Conservation (phyloP, 2,329 filamentous ascomycete species). For the Verticillium nubilum region DNA sequence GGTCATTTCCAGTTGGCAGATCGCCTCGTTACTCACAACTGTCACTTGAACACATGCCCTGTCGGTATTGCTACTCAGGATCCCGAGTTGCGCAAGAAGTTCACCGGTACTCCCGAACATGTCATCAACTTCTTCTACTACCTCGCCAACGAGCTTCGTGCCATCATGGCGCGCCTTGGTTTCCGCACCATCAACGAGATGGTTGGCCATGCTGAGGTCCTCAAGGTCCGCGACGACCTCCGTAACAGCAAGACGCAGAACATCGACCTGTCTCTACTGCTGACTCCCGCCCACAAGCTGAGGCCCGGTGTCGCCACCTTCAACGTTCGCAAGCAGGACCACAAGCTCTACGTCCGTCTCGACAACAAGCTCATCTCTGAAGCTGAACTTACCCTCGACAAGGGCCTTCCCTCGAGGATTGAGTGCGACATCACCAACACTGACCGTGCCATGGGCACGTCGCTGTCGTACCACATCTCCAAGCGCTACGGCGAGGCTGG, state of each 20-base stretch:
- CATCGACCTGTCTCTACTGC: conserved; percentile 85
- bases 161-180: conserved; percentile 94
- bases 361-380: conserved; percentile 98
- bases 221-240: conserved; percentile 84
- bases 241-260: conserved; percentile 85
- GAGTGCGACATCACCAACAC: conserved; percentile 97
- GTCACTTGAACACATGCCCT: conserved; percentile 64
- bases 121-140: conserved; percentile 99
- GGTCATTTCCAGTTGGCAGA: conserved; percentile 1
- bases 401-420: conserved; percentile 85
- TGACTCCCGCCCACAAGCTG: conserved; percentile 93
- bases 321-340: conserved; percentile 97
- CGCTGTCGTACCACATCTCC: conserved; percentile 92
- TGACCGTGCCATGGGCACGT: conserved; percentile 88
- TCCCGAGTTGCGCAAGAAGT: conserved; percentile 90
- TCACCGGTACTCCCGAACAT: conserved; percentile 86
- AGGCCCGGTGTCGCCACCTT: conserved; percentile 92
- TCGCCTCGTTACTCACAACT: conserved; percentile 10
- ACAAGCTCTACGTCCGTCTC: conserved; percentile 84
- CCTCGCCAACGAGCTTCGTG: conserved; percentile 88
- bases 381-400: conserved; percentile 89
- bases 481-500: conserved; percentile 87
- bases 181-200: conserved; percentile 97
- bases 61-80: conserved; percentile 96
- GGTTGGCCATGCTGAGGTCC: conserved; percentile 85